Evolutionary conservation across 2,329 filamentous ascomycete genomes (phyloP), one percentile per base, ranked within the genome.

Genomic region (Claviceps sp.): DNA sequence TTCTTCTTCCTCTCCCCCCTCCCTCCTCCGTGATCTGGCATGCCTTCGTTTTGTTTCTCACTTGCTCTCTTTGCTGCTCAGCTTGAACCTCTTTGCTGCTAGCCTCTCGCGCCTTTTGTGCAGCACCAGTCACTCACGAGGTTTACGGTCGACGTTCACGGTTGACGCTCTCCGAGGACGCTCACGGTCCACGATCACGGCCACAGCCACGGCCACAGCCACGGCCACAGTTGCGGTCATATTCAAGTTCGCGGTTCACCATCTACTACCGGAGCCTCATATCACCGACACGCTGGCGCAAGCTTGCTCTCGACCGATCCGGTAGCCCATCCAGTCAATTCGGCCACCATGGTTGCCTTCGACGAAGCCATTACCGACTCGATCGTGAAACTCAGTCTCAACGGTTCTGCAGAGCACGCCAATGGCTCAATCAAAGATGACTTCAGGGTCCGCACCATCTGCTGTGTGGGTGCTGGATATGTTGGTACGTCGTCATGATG

Each of bases 401-500:
- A 67, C 57, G 65, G 66, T 54, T 60, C 60, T 16, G 51, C 58
- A 47, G 56, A 58, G 45, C 47, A 62, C 45, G 52, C 60, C 56
- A 67, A 68, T 57, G 64, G 62, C 57, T 53, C 52, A 36, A 51
- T 58, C 39, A 53, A 58, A 11, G 56, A 54, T 29, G 61, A 59
- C 47, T 62, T 67, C 58, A 58, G 62, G 48, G 65, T 83, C 40
- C 70, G 69, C 60, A 82, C 78, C 61, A 80, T 88, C 50, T 87
- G 84, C 66, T 87, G 82, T 62, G 80, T 88, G 55, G 85, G 85
- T 48, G 85, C 85, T 58, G 85, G 85, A 58, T 88, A 88, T 64
- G 82, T 88, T 56, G 83, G 82, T 86, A 73, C 60, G 81, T 72
- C 9, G n/a, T 6, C 37, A 37, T 17, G 43, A 26, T 29, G 23